These are phyloP conservation scores for Pseudisothecium myosuroides DNA, from an alignment of 225 moss, liverwort and hornwort genomes.

Conservation along the genomic window DNA sequence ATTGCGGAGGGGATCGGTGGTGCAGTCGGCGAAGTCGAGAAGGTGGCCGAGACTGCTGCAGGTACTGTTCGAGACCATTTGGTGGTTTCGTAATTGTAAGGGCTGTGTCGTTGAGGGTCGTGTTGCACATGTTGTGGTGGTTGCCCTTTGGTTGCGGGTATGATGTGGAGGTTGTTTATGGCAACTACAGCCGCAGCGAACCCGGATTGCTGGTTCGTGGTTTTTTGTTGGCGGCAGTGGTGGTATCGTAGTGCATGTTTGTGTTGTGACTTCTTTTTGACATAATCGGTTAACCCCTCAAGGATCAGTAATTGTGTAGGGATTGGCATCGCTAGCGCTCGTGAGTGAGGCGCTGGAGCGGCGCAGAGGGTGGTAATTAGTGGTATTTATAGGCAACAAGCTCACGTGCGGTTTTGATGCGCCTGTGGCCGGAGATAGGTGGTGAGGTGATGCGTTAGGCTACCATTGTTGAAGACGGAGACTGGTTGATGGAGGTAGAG, in stretches of 20 bases:
- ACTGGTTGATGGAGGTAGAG: background rate
- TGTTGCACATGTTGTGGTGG: background rate
- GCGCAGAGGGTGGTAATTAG: background rate
- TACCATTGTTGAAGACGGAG: background rate
- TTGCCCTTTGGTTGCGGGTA: background rate
- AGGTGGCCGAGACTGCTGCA: slow-evolving; percentile 7
- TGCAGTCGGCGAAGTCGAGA: background rate
- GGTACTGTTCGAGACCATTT: background rate
- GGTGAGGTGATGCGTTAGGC: background rate
- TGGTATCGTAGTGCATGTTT: background rate
- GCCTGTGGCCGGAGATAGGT: background rate
- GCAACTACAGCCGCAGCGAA: background rate
- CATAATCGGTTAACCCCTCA: background rate
- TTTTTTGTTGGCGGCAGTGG: background rate
- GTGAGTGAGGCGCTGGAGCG: background rate
- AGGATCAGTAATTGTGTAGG: background rate
- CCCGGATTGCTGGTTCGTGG: background rate
- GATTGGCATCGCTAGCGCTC: background rate
- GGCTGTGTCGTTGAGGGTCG: background rate
- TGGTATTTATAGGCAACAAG: background rate
- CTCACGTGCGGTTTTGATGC: background rate
- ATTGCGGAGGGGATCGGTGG: slow-evolving; percentile 8
- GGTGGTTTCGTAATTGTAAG: background rate
- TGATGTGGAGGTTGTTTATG: background rate
- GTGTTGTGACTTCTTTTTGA: background rate